phyloP scores from a whole-genome alignment of 768 basidiomycete species.

The Aureoboletus auriporus region DNA sequence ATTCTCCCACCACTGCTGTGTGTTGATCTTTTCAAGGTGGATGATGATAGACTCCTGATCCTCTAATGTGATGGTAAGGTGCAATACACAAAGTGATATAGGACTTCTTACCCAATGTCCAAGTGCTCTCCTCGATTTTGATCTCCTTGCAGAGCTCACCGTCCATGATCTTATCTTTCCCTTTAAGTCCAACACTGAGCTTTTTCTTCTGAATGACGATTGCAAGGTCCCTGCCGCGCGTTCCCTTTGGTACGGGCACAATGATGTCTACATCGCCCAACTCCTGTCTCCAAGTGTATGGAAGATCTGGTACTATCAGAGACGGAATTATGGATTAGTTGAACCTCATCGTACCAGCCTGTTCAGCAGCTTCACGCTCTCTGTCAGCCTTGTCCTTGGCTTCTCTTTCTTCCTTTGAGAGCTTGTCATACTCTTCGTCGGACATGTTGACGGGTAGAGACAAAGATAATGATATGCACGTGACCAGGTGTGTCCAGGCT shows the following conservation, averaged over 20 bases:
- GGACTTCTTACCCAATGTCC: conserved; percentile 75
- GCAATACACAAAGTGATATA: not conserved
- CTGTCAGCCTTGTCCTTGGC: conserved; percentile 63
- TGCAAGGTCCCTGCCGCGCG: conserved; percentile 69
- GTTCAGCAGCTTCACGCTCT: conserved; percentile 71
- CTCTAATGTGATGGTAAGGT: conserved; percentile 44
- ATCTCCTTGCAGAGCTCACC: conserved; percentile 92
- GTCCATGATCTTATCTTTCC: conserved; percentile 77
- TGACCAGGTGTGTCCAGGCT: conserved; percentile 12
- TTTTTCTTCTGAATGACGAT: conserved; percentile 79
- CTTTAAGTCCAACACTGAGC: conserved; percentile 81
- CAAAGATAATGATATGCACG: conserved; percentile 22
- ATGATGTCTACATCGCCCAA: conserved; percentile 81
- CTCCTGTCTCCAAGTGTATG: conserved; percentile 90
- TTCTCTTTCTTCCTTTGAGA: conserved; percentile 74
- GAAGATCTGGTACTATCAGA: conserved; percentile 55
- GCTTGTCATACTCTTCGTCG: conserved; percentile 65
- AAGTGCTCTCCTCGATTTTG: conserved; percentile 94
- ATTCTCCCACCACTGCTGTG: conserved; percentile 97
- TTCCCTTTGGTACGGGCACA: conserved; percentile 84
- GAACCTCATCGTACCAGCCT: conserved; percentile 61
- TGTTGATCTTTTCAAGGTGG: conserved; percentile 83
- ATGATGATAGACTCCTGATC: conserved; percentile 70
- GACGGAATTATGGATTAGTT: conserved; percentile 11
- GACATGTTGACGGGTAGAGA: conserved; percentile 29